Base-by-base conservation (phyloP, 2,329 filamentous ascomycete species). In the Microcyclospora pomicola region DNA sequence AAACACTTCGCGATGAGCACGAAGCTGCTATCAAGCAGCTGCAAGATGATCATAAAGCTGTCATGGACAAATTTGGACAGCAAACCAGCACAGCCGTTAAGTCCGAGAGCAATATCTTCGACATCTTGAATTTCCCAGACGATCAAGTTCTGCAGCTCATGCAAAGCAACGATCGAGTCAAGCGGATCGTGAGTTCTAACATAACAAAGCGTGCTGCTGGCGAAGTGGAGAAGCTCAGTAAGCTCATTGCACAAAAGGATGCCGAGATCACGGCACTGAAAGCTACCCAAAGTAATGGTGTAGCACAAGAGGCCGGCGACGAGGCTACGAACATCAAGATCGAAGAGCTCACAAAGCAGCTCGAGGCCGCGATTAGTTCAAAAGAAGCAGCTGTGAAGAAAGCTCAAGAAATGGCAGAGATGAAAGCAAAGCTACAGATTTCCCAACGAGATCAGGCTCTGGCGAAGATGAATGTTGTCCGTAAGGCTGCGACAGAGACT, bases 401-500 rank as follows among this genome's bases (percentile, higher is more conserved):
- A 12, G 51, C 50, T 9, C 39, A 47, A 15, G 40, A 52, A 12
- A 47, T 47, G 15, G 50, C 46, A 10, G 51, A 54, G 36, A 54
- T 73, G 38, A 74, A 74, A 2, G 65, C 83, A 35, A 82, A 81
- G 46, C 69, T 88, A 45, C 88, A 85, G 55, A 82, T 92, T 48
- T 82, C 79, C 49, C 76, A 79, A 54, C 63, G 71, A 34, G 74
- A 71, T 44, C 63, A 65, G 7, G 74, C 77, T 0, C 69, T 69
- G 36, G 82, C 80, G 4, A 92, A 91, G 63, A 63, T 92, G 27
- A 72, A 73, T 1, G 75, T 91, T 1, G 82, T 96, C 3, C 73
- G 86, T 52, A 82, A 76, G 34, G 87, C 88, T 10, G 85, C 81
- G 0, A 71, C 70, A n/a, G 81, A 93, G 34, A 95, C 87, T 1